Base-by-base conservation (phyloP, 768 basidiomycete genomes). In the Mycena vitilis region DNA sequence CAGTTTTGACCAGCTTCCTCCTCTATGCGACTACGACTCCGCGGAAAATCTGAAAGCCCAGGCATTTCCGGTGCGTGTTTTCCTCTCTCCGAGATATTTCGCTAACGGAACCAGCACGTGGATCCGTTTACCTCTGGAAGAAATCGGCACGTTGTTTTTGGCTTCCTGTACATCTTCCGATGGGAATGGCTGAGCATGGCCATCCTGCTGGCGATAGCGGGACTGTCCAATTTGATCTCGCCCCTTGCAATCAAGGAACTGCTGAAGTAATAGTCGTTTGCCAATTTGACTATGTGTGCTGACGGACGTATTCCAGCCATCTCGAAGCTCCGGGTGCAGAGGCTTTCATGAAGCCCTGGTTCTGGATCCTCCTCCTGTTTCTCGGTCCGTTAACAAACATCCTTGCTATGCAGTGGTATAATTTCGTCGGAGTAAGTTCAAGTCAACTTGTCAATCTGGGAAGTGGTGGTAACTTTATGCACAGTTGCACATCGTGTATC, bases 341-440 rank as follows among this genome's bases (percentile, higher is more conserved):
- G 20, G 82, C 88, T 0, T 72, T 77, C 5, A 76, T 90, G 49
- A 83, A 84, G 44, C 92, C 92, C 1, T 92, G 91, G 87, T 85
- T 92, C 20, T 93, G 91, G 91, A 84, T 92, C 15, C 42, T 79
- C 0, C 80, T 80, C 73, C 77, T 89, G 5, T 83, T 88, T 66
- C 51, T 85, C 12, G 88, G 87, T 11, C 86, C 87, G 16, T 73
- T 81, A 6, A 2, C 82, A 6, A 77, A 77, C 23, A 78, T 84
- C 5, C 23, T 90, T 13, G 71, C 81, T 25, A 81, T 85, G 60
- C 88, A 92, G 69, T 85, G 83, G 80, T 90, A 90, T 70, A 77
- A 84, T 30, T 88, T 80, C 73, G 74, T 83, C 34, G 77, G 77
- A 78, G 92, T 70, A 34, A 8, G 58, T 45, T 10, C 4, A 65